Evolutionary conservation across 352 stramenopile species (phyloP).

Genomic region (Phytophthora lateralis): DNA sequence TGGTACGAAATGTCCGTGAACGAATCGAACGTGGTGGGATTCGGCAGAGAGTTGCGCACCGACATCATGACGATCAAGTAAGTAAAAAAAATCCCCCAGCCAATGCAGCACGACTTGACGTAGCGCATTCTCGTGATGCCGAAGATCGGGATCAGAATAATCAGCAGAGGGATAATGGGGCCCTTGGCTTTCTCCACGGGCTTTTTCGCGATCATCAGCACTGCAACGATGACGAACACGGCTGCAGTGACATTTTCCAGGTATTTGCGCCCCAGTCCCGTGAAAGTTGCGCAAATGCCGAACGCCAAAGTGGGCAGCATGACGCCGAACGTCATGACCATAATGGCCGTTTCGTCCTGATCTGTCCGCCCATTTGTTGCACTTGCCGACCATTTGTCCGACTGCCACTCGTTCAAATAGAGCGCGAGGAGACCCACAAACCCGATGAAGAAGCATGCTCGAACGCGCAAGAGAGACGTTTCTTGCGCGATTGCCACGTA

Average conservation of each 20-base stretch:
- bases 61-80: conserved; percentile 71
- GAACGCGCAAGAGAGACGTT: conserved; percentile 56
- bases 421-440: conserved; percentile 60
- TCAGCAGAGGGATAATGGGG: conserved; percentile 76
- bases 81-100: conserved; percentile 71
- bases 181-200: conserved; percentile 69
- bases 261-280: conserved; percentile 46
- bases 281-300: conserved; percentile 61
- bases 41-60: conserved; percentile 43
- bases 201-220: conserved; percentile 83
- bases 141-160: conserved; percentile 84
- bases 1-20: conserved; percentile 83
- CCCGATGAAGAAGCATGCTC: conserved; percentile 62
- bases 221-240: conserved; percentile 65
- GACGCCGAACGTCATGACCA: conserved; percentile 64
- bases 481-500: conserved; percentile 64
- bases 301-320: conserved; percentile 62
- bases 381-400: conserved; percentile 46
- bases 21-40: conserved; percentile 55
- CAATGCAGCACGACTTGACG: conserved; percentile 71
- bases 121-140: conserved; percentile 87
- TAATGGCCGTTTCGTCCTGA: conserved; percentile 50
- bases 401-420: conserved; percentile 58
- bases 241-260: conserved; percentile 67
- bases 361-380: conserved; percentile 39